Conservation (phyloP, 1,139 yeast genomes). For the Kodamaea ohmeri region DNA sequence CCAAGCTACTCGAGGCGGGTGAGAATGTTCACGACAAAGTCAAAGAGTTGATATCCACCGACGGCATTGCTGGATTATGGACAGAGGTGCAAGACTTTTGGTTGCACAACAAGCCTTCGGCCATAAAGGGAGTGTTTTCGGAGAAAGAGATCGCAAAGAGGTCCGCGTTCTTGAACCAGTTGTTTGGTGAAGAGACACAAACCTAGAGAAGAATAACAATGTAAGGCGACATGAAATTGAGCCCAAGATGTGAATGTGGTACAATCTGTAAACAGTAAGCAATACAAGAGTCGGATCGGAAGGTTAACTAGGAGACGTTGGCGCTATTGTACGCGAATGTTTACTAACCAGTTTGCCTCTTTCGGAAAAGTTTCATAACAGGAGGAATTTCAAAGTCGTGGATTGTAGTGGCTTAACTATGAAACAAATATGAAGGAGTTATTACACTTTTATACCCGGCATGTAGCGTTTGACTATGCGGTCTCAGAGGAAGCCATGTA, state of each 20-base stretch:
- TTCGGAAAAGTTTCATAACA: no score
- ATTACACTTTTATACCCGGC: no score
- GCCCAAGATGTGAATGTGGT: neutral
- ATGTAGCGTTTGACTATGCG: no score
- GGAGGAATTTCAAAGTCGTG: no score
- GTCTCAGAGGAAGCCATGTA: no score
- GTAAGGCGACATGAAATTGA: neutral
- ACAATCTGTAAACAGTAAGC: neutral
- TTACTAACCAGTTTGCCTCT: no score
- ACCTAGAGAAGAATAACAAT: neutral
- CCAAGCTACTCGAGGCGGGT: neutral
- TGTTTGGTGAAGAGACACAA: slow-evolving; percentile 1
- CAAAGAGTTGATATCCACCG: slow-evolving; percentile 1
- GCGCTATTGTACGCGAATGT: no score
- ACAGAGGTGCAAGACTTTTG: slow-evolving; percentile 1
- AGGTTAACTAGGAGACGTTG: no score
- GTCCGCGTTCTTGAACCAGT: neutral
- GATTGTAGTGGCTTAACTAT: no score
- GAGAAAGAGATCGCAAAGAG: slow-evolving; percentile 1
- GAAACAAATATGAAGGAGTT: no score
- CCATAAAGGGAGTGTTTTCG: neutral
- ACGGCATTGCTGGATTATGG: neutral
- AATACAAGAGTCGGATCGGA: no score
- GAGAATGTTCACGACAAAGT: neutral
- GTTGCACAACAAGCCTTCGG: slow-evolving; percentile 3